These are phyloP conservation scores for Aspergillus piperis DNA, from an alignment of 2,329 filamentous ascomycete species.

Conservation along the genomic window DNA sequence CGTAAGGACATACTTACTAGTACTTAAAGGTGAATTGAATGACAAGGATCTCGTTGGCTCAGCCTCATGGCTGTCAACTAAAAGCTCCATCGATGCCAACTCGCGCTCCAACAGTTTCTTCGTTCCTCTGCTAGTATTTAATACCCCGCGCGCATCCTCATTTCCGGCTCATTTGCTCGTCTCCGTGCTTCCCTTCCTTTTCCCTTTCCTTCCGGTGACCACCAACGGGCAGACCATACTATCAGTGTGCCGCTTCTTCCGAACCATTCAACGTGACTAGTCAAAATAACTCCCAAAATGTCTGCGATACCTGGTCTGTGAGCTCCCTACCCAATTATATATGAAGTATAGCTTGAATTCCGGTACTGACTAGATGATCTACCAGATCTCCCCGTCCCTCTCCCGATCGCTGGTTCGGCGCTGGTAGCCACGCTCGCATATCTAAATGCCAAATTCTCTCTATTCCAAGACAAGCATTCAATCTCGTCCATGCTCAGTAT, in stretches of 20 bases:
- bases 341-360: neutral
- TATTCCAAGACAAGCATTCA: conserved; percentile 67
- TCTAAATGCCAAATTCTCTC: conserved; percentile 68
- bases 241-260: neutral
- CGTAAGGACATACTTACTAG: too few species aligned
- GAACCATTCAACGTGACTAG: neutral
- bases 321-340: neutral
- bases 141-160: neutral
- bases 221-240: neutral
- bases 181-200: neutral
- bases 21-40: too few species aligned
- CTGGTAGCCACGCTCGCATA: conserved; percentile 71
- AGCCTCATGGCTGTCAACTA: neutral
- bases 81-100: neutral
- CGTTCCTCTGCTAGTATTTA: neutral
- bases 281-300: neutral
- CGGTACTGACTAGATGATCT: neutral
- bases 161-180: neutral
- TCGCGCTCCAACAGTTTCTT: neutral
- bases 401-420: conserved; percentile 57
- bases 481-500: conserved; percentile 57
- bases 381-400: conserved; percentile 48
- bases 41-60: neutral
- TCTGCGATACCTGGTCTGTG: neutral
- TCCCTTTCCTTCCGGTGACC: neutral